A percentile compares a stretch with the other conserved stretches of the same genome.
phyloP scores from a whole-genome alignment of 2,329 filamentous ascomycete species.

The Talaromyces sp. region DNA sequence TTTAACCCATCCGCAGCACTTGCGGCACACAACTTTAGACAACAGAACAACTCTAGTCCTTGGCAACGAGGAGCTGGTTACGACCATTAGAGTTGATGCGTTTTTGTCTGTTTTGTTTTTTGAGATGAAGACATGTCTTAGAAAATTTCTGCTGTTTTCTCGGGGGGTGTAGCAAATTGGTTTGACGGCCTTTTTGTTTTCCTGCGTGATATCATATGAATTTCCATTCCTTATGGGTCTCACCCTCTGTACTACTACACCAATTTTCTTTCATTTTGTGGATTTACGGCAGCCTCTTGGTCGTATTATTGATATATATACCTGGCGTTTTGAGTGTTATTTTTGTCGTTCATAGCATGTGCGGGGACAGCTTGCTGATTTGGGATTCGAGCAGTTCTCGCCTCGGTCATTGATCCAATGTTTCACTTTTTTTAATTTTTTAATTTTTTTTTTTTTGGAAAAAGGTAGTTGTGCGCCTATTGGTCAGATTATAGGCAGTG shows the following conservation, averaged over 20 bases:
- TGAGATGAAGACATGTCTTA: constrained; percentile 34
- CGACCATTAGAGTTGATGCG: constrained; percentile 41
- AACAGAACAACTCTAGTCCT: constrained; percentile 53
- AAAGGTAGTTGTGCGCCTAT: neutral
- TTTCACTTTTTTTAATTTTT: neutral
- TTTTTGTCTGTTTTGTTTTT: constrained; percentile 21
- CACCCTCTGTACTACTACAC: neutral
- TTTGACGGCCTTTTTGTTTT: neutral
- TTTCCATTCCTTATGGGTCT: neutral
- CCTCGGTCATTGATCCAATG: neutral
- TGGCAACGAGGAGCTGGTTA: constrained; percentile 64
- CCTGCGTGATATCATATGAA: neutral
- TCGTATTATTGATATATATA: neutral
- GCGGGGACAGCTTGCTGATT: neutral
- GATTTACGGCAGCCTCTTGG: neutral
- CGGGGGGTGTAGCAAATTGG: neutral
- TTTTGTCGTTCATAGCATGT: neutral
- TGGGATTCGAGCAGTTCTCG: constrained; percentile 1
- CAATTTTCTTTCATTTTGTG: neutral
- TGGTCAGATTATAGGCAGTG: neutral
- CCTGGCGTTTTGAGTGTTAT: neutral
- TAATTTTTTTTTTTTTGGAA: neutral
- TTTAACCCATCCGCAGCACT: constrained; percentile 27
- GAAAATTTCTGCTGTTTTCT: neutral
- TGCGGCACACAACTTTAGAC: constrained; percentile 30